A percentile compares a stretch with the other conserved stretches of the same genome.
Conservation (phyloP, 164 flowering plant species). For the Santalum album region DNA sequence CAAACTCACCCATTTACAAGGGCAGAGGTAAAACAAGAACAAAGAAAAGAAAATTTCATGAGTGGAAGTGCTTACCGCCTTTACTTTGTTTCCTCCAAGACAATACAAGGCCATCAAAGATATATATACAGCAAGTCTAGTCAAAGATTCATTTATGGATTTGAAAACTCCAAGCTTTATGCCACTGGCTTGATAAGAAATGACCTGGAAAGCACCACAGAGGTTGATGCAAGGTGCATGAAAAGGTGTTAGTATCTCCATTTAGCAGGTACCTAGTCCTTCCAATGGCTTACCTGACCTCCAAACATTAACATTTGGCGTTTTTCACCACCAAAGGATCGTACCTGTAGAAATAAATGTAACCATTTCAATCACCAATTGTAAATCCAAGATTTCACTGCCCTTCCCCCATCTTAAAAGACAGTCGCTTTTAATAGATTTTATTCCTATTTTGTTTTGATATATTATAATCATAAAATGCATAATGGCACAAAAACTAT, state of each 20-base stretch:
- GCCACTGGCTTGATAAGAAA: slow-evolving; percentile 73
- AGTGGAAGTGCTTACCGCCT: slow-evolving; percentile 50
- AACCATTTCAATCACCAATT: background rate
- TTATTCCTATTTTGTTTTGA: too few species aligned
- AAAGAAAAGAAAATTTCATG: background rate
- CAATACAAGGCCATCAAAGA: slow-evolving; percentile 80
- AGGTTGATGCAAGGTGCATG: slow-evolving; percentile 5
- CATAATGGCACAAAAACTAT: background rate
- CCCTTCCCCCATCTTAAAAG: background rate
- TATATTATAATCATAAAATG: background rate
- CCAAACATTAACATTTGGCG: slow-evolving; percentile 86
- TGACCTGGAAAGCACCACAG: slow-evolving; percentile 48
- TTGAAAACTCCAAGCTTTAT: slow-evolving; percentile 78
- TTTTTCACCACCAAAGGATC: slow-evolving; percentile 95
- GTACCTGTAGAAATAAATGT: slow-evolving; percentile 39
- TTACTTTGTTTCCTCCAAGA: slow-evolving; percentile 97
- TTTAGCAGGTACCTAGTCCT: background rate
- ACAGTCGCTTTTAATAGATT: too few species aligned
- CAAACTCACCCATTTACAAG: background rate
- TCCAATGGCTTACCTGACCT: slow-evolving; percentile 41
- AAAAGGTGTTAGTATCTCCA: background rate
- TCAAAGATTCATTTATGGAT: slow-evolving; percentile 79
- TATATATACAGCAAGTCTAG: slow-evolving; percentile 82
- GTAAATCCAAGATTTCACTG: background rate
- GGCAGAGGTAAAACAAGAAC: background rate